Conservation (phyloP, 2,329 filamentous ascomycete species). For the Ascochyta lentis region DNA sequence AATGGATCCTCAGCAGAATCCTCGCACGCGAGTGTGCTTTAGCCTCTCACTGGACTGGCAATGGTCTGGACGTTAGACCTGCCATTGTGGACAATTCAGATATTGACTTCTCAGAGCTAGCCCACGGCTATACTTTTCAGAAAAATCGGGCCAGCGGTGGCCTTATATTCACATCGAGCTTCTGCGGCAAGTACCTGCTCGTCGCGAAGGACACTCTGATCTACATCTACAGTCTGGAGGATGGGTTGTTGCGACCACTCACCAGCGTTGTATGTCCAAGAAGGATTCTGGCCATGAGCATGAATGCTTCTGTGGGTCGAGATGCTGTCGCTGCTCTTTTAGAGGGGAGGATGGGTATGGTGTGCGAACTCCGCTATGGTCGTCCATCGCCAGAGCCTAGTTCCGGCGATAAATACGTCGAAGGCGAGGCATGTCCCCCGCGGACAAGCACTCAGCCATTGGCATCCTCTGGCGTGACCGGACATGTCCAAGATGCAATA, state of each 20-base stretch:
- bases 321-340: constrained; percentile 66
- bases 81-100: constrained; percentile 24
- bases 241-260: constrained; percentile 52
- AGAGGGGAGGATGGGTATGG: constrained; percentile 65
- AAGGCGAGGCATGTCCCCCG: constrained; percentile 16
- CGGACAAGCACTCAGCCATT: constrained; percentile 18
- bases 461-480: constrained; percentile 17
- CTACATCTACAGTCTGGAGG: constrained; percentile 61
- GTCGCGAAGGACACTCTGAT: constrained; percentile 62
- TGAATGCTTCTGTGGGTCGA: constrained; percentile 65
- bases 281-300: constrained; percentile 65
- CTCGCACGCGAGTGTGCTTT: constrained; percentile 60
- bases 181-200: constrained; percentile 65
- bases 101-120: constrained; percentile 47
- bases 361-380: constrained; percentile 57
- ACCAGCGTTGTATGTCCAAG: constrained; percentile 64
- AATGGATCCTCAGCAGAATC: constrained; percentile 55
- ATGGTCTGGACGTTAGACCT: constrained; percentile 28
- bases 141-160: constrained; percentile 23
- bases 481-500: constrained; percentile 13
- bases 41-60: constrained; percentile 50
- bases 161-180: constrained; percentile 61
- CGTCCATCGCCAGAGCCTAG: background rate
- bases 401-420: constrained; percentile 19
- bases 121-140: constrained; percentile 27